Base-by-base conservation (phyloP, 2,329 filamentous ascomycete species). In the Bimuria novae-zelandiae region DNA sequence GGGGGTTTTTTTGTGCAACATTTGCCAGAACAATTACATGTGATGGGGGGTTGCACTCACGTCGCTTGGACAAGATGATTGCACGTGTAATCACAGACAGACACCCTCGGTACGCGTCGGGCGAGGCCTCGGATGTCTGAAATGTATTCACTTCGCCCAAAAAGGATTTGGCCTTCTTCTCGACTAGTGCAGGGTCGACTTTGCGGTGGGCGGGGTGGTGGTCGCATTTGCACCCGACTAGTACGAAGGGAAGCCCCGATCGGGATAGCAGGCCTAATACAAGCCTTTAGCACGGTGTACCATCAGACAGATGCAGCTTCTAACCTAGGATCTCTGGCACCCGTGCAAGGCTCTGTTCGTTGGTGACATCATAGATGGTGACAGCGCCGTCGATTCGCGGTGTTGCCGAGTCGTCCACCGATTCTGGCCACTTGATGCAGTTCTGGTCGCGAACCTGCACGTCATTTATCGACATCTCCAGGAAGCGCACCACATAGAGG, bases 221-320 rank as follows among this genome's bases (percentile, higher is more conserved):
- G 72, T 97, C 93, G 78, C 90, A 96, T 80, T 97, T 97, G 73
- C 88, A 93, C 50, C 91, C 90, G 46, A 95, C 89, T 36, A 97
- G 82, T 57, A 93, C 82, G 48, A 88, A 89, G 7, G 92, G 91
- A 33, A 96, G 76, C 21, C 82, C 82, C 16, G 88, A 86, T 63
- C 87, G 88, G 52, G 85, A 83, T 46, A 96, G 80, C 36, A 88
- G 87, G 76, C 85, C 92, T 95, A 65, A 63, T 43, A 61, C 30
- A 30, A 39, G 30, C 11, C 7, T 60, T 69, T 51, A 69, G 65
- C 49, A 56, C 54, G 50, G 44, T 49, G 46, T 42, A 32, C 35
- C 7, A 25, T 22, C 41, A 33, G 27, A 36, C 11, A 45, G 49
- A 25, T 27, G 43, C 19, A 37, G 36, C 30, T 54, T 84, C 88